Evolutionary conservation across 257 asterid genomes (phyloP), one percentile per base, ranked within the genome.

Genomic region (Solanum piurae): DNA sequence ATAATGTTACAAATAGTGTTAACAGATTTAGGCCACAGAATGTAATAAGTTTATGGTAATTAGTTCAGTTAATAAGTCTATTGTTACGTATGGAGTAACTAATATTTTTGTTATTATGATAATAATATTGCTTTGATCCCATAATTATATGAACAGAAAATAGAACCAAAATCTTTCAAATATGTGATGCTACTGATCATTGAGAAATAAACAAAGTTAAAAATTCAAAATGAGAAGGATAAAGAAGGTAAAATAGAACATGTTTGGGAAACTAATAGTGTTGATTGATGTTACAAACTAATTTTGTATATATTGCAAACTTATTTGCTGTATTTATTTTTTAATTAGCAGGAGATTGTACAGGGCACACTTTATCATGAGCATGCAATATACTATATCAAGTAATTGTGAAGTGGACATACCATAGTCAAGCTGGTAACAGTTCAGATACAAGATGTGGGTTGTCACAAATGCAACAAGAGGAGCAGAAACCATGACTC

Each of bases 401-500:
- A 82, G 85, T 25, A 66, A 29, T 82, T 42, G 75, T 46, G 85
- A 73, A 62, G 87, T 29, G 89, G 36, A 55, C 94, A 90, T 91
- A 95, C 98, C 98, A 74, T 89, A 89, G 91, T 95, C 94, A 73
- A 95, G 87, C 20, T 91, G 88, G 66, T 93, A 95, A 87, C 93
- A 91, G 91, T 95, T 95, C 90, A 96, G 66, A 88, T 92, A 96
- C 92, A 96, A 89, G 90, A 95, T 93, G 88, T 95, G 98, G 83
- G 98, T 95, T 16, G 93, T 90, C 88, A 94, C 86, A 52, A 94
- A 94, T 69, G 98, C 98, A 52, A 96, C 66, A 82, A 96, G 66
- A 18, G 98, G 99, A 86, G 99, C 98, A 42, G 98, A 92, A 88
- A 95, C 92, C 98, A 96, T 95, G 92, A 96, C 96, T 93, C 99